phyloP scores from a whole-genome alignment of 495 filamentous ascomycete species.

The Penicillium manginii region DNA sequence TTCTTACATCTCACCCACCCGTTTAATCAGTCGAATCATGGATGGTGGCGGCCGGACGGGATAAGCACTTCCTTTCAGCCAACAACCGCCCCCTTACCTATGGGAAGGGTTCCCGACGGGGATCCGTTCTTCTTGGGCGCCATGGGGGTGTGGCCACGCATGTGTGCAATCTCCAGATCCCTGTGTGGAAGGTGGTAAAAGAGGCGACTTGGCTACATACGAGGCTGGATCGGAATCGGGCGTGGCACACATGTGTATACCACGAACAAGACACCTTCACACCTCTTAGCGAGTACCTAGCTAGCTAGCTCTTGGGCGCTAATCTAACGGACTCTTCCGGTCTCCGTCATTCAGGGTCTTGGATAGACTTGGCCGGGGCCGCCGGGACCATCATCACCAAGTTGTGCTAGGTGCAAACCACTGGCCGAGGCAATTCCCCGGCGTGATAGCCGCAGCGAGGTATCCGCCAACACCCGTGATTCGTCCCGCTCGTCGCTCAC shows the following conservation, averaged over 20 bases:
- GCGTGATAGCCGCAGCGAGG: neutral
- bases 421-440: neutral
- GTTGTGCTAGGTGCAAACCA: neutral
- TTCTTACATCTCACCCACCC: neutral
- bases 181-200: neutral
- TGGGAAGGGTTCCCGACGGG: slow-evolving; percentile 27
- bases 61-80: slow-evolving; percentile 6
- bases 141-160: slow-evolving; percentile 1
- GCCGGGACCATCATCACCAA: neutral
- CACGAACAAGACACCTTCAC: neutral
- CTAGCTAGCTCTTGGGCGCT: no score
- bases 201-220: neutral
- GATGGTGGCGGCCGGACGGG: slow-evolving; percentile 1
- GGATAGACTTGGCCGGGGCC: neutral
- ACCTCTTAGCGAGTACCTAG: neutral
- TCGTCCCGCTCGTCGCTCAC: slow-evolving; percentile 21
- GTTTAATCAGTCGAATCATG: neutral
- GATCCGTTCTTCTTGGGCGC: slow-evolving; percentile 16
- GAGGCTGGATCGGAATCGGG: neutral
- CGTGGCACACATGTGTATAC: neutral
- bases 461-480: slow-evolving; percentile 5
- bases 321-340: neutral
- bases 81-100: slow-evolving; percentile 17
- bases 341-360: slow-evolving; percentile 1
- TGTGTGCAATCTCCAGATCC: slow-evolving; percentile 4